phyloP scores from a whole-genome alignment of 140 eudicot species.

The Oenanthe javanica region DNA sequence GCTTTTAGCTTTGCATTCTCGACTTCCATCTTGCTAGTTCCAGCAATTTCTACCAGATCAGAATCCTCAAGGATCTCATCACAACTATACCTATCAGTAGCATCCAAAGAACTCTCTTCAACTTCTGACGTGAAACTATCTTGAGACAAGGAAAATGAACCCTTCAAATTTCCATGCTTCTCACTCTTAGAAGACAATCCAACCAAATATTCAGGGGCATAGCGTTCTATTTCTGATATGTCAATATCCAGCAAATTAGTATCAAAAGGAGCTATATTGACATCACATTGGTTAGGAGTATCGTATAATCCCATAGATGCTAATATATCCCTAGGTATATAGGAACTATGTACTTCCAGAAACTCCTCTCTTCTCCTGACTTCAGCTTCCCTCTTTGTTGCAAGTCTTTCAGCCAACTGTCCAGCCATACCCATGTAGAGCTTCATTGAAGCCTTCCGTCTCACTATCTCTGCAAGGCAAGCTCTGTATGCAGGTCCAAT shows the following conservation, averaged over 20 bases:
- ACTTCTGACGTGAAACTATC: slow-evolving; percentile 30
- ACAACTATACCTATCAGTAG: slow-evolving; percentile 32
- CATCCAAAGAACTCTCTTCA: slow-evolving; percentile 37
- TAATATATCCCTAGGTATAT: slow-evolving; percentile 76
- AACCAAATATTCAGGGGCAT: slow-evolving; percentile 79
- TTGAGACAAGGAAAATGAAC: slow-evolving; percentile 44
- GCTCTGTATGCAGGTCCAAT: slow-evolving; percentile 83
- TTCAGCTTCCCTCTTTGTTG: slow-evolving; percentile 73
- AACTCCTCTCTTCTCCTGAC: slow-evolving; percentile 82
- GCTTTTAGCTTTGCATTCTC: slow-evolving; percentile 93
- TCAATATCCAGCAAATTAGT: slow-evolving; percentile 74
- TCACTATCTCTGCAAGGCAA: slow-evolving; percentile 83
- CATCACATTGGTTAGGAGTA: slow-evolving; percentile 82
- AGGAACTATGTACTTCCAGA: slow-evolving; percentile 49
- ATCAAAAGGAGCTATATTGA: slow-evolving; percentile 83
- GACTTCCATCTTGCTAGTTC: slow-evolving; percentile 82
- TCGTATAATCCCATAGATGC: slow-evolving; percentile 89
- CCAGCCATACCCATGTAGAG: slow-evolving; percentile 99
- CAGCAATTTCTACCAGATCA: slow-evolving; percentile 70
- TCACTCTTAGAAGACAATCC: slow-evolving; percentile 48
- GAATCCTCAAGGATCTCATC: slow-evolving; percentile 48
- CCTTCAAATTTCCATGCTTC: slow-evolving; percentile 39
- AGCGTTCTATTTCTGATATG: slow-evolving; percentile 71
- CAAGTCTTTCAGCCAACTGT: slow-evolving; percentile 83
- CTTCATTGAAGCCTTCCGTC: slow-evolving; percentile 90